Evolutionary conservation across 805 yeast species (phyloP), one percentile per base, ranked within the genome.

Genomic region (Candida takata): DNA sequence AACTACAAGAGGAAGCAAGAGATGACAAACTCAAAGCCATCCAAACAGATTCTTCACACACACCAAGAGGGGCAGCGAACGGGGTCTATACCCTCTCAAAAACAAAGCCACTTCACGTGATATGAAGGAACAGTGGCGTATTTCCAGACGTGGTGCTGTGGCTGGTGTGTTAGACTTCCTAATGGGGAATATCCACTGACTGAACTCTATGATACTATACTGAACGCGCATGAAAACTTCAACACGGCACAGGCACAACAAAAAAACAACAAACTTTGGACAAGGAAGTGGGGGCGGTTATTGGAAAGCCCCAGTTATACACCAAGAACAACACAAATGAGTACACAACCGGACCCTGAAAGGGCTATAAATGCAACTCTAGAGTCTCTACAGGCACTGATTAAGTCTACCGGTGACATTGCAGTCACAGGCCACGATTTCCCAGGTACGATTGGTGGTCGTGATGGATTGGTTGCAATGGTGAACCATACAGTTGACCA

Each of bases 351-450:
- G 10, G 27, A 23, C 6, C 7, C 28, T 4, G 34, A 31, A 7
- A 19, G 16, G n/a, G 34, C 34, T 9, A 31, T 31, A 12, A 17
- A 31, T 7, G 9, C 20, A 7, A 17, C 34, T 10, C 16, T n/a
- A 14, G 23, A 31, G 12, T 15, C 11, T 15, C 28, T 31, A 4
- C 20, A 18, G 11, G 16, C 17, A 11, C 28, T 31, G 4, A 24
- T 17, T 11, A n/a, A 24, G 11, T 8, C 26, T 4, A 16, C 88
- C 38, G 77, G 87, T 14, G 96, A 90, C 54, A 64, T 88, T 16
- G 97, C 96, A 4, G 88, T 90, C 12, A 75, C 88, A 34, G 88
- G 87, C 3, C 95, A 92, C 58, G 98, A 90, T 60, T 86, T 81
- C 54, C 88, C 87, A 44, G 96, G 95, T 9, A 86, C 95, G 3